phyloP scores from a whole-genome alignment of 2,329 filamentous ascomycete species.

The Fusarium equiseti region DNA sequence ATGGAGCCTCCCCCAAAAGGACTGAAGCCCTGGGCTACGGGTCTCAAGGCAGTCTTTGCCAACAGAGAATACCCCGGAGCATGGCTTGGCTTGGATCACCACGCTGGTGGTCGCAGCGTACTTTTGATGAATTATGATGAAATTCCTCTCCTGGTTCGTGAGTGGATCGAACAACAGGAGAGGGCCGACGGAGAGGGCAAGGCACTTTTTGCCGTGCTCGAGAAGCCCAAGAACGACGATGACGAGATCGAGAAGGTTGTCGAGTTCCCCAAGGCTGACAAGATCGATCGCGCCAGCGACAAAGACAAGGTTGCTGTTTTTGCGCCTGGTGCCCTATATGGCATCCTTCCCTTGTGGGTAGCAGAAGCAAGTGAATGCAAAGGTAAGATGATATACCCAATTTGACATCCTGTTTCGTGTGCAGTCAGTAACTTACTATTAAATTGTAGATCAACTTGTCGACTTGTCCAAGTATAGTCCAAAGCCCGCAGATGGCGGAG shows the following conservation, averaged over 20 bases:
- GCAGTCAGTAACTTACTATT: conserved; percentile 9
- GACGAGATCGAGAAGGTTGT: conserved; percentile 56
- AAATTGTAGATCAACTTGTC: conserved; percentile 43
- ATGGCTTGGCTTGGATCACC: conserved; percentile 65
- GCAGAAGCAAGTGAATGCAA: conserved; percentile 58
- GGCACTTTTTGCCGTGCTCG: conserved; percentile 58
- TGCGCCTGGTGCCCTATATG: conserved; percentile 64
- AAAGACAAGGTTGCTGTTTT: conserved; percentile 60
- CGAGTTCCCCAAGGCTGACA: conserved; percentile 44
- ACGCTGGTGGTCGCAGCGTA: conserved; percentile 62
- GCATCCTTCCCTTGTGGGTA: conserved; percentile 63
- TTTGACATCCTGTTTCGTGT: background rate
- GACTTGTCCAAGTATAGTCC: conserved; percentile 50
- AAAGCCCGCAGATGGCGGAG: conserved; percentile 41
- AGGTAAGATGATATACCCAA: conserved; percentile 51
- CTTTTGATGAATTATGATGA: conserved; percentile 61
- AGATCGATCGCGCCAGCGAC: conserved; percentile 50
- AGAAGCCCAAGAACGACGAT: conserved; percentile 54
- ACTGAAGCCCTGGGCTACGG: conserved; percentile 55
- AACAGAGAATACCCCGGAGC: conserved; percentile 62
- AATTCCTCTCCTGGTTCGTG: conserved; percentile 57
- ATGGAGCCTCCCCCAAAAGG: conserved; percentile 54
- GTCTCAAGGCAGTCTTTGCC: conserved; percentile 56
- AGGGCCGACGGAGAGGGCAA: conserved; percentile 50
- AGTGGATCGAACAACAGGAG: conserved; percentile 63